phyloP scores from a whole-genome alignment of 768 basidiomycete genomes.

The Naganishia friedmannii region DNA sequence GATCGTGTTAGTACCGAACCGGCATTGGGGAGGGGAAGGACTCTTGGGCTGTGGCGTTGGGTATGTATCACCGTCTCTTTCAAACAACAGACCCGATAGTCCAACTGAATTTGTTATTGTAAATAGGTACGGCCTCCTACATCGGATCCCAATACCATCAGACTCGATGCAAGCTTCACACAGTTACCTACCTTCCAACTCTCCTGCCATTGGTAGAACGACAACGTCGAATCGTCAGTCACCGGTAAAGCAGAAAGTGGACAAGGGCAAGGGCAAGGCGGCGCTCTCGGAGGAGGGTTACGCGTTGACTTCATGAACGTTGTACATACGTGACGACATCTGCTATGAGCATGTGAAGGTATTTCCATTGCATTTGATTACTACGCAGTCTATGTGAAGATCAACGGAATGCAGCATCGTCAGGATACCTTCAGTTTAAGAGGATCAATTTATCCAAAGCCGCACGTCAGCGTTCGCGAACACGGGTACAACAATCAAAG shows the following conservation, averaged over 20 bases:
- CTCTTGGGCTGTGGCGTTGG: slow-evolving; percentile 93
- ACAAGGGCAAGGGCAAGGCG: slow-evolving; percentile 5
- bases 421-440: too few relatives aligned
- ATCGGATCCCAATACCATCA: slow-evolving; percentile 78
- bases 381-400: background rate
- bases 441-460: too few relatives aligned
- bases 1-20: slow-evolving; percentile 89
- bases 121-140: slow-evolving; percentile 78
- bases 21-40: slow-evolving; percentile 96
- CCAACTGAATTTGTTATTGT: slow-evolving; percentile 7
- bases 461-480: too few relatives aligned
- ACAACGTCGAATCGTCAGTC: background rate
- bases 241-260: slow-evolving; percentile 9
- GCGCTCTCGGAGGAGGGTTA: background rate
- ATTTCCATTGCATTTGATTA: background rate
- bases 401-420: too few relatives aligned
- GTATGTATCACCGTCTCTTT: slow-evolving; percentile 55
- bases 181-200: background rate
- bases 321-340: background rate
- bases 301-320: background rate
- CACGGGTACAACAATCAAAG: too few relatives aligned
- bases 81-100: background rate
- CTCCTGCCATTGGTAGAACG: background rate
- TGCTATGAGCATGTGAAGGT: background rate
- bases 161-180: slow-evolving; percentile 19